Conservation (phyloP, 2,329 filamentous ascomycete species). For the Trichocomaceae sp. region DNA sequence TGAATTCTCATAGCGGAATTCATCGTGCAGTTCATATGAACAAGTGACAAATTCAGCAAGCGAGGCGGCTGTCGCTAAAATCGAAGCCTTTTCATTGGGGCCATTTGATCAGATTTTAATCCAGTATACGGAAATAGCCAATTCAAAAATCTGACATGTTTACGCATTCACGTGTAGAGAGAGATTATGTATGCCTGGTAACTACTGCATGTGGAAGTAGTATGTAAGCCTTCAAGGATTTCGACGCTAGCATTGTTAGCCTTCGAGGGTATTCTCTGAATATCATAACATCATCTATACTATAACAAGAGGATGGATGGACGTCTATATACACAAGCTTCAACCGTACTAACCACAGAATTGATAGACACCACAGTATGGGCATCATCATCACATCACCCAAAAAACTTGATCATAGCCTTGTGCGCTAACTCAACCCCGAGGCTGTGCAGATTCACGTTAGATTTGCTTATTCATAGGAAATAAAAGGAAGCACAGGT, state of each 20-base stretch:
- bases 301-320: background rate
- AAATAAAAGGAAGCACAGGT: background rate
- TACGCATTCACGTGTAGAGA: too few species aligned
- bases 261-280: background rate
- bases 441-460: slow-evolving; percentile 25
- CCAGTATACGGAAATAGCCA: too few species aligned
- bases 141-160: too few species aligned
- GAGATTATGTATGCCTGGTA: too few species aligned
- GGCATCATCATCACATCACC: background rate
- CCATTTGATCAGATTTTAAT: too few species aligned
- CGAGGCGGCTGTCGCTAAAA: too few species aligned
- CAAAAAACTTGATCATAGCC: slow-evolving; percentile 44
- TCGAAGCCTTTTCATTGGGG: too few species aligned
- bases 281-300: background rate
- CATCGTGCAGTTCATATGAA: too few species aligned
- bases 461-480: background rate
- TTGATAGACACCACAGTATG: background rate
- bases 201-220: too few species aligned
- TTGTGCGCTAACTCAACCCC: slow-evolving; percentile 48
- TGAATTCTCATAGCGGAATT: too few species aligned
- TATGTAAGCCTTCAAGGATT: background rate
- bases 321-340: background rate
- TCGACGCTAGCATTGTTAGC: background rate
- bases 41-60: too few species aligned
- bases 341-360: background rate